Evolutionary conservation across 441 rosid genomes (phyloP), one percentile per base, ranked within the genome.

Genomic region (Capsella rubella): DNA sequence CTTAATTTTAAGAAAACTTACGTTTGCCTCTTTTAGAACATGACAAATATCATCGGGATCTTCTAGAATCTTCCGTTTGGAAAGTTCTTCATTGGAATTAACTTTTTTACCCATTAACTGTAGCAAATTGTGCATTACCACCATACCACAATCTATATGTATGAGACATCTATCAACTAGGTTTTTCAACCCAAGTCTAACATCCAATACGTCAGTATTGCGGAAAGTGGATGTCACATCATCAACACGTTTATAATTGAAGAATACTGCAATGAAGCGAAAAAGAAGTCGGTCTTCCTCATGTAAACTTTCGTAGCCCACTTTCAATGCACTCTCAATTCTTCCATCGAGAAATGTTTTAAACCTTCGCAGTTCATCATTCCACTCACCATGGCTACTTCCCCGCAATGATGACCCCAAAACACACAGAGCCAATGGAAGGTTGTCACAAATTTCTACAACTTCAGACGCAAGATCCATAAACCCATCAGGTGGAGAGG

Each of bases 91-190:
- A 16, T 4, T 60, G 8, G 4, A n/a, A 21, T 25, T 27, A 4
- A 29, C 25, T 61, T 42, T 1, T 28, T 5, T 21, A 45, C n/a
- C 67, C 37, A 62, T 15, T 61, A 81, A 77, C 34, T 50, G 71
- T 9, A 83, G 72, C 56, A 82, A 69, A 45, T 29, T 49, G 35
- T 82, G 84, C 81, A 82, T 73, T 53, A 13, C 6, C 56, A 21
- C n/a, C 8, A 32, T 6, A 47, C 6, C 10, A 49, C 34, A 13
- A 64, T 2, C 25, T 2, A 21, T 21, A 21, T 14, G 18, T 45
- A 57, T 18, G 47, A 68, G 62, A 54, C 14, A 40, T 53, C 15
- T 68, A 0, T 68, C 12, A 0, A 8, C 29, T 42, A 68, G 40
- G 10, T 3, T 39, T 9, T 68, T 42, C 4, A 68, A 39, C 4